Percentiles rank a stretch among this genome's conserved stretches.
phyloP scores from a whole-genome alignment of 257 asterid species.

The Solanum dulcamara region DNA sequence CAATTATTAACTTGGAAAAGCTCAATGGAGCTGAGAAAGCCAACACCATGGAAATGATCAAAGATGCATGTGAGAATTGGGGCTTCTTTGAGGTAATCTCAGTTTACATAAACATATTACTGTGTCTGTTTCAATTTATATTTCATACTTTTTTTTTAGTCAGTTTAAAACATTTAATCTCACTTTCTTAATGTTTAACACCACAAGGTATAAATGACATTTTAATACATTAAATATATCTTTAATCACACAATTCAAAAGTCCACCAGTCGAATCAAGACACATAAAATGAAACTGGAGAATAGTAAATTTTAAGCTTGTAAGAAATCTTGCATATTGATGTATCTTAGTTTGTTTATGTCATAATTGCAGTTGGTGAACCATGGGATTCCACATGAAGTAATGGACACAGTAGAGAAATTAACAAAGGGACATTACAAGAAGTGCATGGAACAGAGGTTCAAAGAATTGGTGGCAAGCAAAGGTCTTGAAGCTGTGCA shows the following conservation, averaged over 20 bases:
- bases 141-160: background rate
- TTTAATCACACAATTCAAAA: background rate
- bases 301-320: background rate
- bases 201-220: background rate
- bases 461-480: constrained; percentile 32
- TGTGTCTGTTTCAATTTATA: background rate
- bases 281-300: background rate
- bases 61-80: constrained; percentile 19
- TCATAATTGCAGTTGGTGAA: constrained; percentile 30
- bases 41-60: constrained; percentile 4
- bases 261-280: background rate
- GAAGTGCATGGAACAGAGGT: constrained; percentile 34
- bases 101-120: background rate
- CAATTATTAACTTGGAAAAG: constrained; percentile 8
- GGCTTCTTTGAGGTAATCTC: constrained; percentile 13
- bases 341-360: background rate
- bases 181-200: background rate
- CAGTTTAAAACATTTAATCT: background rate
- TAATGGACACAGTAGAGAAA: constrained; percentile 47
- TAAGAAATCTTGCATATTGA: no score
- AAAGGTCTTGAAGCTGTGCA: constrained; percentile 21
- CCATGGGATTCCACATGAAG: constrained; percentile 53
- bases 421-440: constrained; percentile 51
- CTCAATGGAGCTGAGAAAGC: constrained; percentile 3
- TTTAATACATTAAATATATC: background rate